These are phyloP conservation scores for Alternaria infectoria DNA, from an alignment of 2,329 filamentous ascomycete species.

Conservation along the genomic window DNA sequence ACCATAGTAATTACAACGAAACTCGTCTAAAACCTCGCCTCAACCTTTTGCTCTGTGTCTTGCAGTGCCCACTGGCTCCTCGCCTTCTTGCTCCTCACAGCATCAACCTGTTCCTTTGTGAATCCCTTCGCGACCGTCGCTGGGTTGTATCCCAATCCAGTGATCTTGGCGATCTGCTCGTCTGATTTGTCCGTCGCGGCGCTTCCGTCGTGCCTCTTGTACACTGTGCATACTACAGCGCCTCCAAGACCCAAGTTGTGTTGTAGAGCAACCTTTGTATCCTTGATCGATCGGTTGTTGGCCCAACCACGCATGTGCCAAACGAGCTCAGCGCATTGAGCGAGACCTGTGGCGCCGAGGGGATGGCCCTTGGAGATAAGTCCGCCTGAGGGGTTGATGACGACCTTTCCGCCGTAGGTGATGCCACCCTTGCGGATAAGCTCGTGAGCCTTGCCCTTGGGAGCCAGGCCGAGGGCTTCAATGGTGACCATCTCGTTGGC, in stretches of 20 bases:
- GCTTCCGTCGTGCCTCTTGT: slow-evolving; percentile 80
- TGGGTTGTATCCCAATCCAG: slow-evolving; percentile 85
- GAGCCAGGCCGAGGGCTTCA: slow-evolving; percentile 80
- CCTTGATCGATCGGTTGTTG: slow-evolving; percentile 77
- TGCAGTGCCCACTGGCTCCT: slow-evolving; percentile 75
- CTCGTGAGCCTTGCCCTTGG: slow-evolving; percentile 86
- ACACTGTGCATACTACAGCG: slow-evolving; percentile 88
- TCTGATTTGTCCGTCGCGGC: slow-evolving; percentile 66
- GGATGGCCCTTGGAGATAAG: slow-evolving; percentile 97
- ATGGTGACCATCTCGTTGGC: slow-evolving; percentile 92
- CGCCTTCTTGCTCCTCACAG: slow-evolving; percentile 72
- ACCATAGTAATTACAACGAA: not conserved
- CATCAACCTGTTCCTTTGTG: slow-evolving; percentile 74
- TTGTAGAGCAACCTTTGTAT: slow-evolving; percentile 78
- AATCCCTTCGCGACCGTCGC: slow-evolving; percentile 89
- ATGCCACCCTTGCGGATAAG: slow-evolving; percentile 87
- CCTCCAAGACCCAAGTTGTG: slow-evolving; percentile 94
- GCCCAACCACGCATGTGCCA: slow-evolving; percentile 98
- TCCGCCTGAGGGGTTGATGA: slow-evolving; percentile 93
- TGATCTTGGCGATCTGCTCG: slow-evolving; percentile 68
- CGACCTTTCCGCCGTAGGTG: slow-evolving; percentile 81
- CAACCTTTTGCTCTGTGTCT: slow-evolving; percentile 76
- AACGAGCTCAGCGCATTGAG: slow-evolving; percentile 91
- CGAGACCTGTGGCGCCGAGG: slow-evolving; percentile 90
- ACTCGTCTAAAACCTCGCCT: slow-evolving; percentile 66